These are phyloP conservation scores for Phaeosphaeriaceae sp. DNA, from an alignment of 2,329 filamentous ascomycete genomes.

Conservation along the genomic window DNA sequence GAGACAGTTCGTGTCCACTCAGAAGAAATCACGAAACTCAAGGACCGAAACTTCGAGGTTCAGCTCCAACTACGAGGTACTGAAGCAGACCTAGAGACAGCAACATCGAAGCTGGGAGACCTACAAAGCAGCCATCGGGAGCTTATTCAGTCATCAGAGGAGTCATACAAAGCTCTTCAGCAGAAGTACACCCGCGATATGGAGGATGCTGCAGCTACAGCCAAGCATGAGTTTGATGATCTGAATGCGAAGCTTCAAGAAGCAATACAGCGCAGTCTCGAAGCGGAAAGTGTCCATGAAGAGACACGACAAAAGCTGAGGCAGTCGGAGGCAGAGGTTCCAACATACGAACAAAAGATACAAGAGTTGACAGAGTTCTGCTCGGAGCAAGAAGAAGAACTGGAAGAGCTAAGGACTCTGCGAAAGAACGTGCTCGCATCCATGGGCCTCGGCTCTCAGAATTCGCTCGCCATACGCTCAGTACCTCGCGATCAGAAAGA, in stretches of 20 bases:
- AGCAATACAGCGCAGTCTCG: constrained; percentile 8
- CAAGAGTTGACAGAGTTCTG: constrained; percentile 36
- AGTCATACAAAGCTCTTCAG: constrained; percentile 22
- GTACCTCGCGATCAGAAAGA: constrained; percentile 20
- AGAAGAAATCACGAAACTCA: constrained; percentile 32
- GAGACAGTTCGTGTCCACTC: constrained; percentile 13
- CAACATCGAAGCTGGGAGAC: constrained; percentile 18
- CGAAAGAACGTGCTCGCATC: constrained; percentile 34
- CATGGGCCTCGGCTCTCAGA: constrained; percentile 27
- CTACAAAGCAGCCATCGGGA: constrained; percentile 28
- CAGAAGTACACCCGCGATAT: constrained; percentile 23
- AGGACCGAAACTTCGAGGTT: constrained; percentile 22
- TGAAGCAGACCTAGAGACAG: constrained; percentile 23
- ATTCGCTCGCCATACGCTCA: constrained; percentile 14
- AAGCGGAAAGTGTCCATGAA: constrained; percentile 17
- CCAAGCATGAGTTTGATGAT: constrained; percentile 17
- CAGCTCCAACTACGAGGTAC: constrained; percentile 24
- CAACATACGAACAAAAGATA: constrained; percentile 25
- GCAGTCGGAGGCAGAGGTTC: constrained; percentile 21
- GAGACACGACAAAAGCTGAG: constrained; percentile 22
- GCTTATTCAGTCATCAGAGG: constrained; percentile 24
- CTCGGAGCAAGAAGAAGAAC: constrained; percentile 37
- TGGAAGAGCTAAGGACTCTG: constrained; percentile 32
- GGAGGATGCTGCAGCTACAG: constrained; percentile 17
- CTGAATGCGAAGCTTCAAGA: constrained; percentile 27